Evolutionary conservation across 176 grass and related monocot species (phyloP), one percentile per base, ranked within the genome.

Genomic region (Lolium multiflorum): DNA sequence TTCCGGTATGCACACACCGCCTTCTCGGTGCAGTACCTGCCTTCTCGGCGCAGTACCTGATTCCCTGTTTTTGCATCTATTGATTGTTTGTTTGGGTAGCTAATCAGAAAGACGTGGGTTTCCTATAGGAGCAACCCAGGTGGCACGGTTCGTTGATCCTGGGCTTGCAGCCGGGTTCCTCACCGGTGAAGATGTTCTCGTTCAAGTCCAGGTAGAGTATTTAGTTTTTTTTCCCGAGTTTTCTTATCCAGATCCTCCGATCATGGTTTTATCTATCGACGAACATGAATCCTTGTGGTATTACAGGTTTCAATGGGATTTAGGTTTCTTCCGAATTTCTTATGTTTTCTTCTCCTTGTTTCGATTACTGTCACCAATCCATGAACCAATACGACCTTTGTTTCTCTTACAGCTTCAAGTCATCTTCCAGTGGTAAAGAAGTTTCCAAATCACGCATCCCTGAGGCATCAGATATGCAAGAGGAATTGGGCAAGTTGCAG

Each of bases 161-260:
- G 57, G 18, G 13, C 43, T 35, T 59, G 38, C 80, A 51, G 25
- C 77, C 58, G 60, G 59, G 25, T 83, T 84, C 41, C 77, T 38
- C 25, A 39, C 17, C 15, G 50, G 51, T 77, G 16, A 82, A 87
- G 74, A 96, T 96, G 94, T 83, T 91, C 71, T 88, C 97, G 10
- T 94, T 87, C 75, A 91, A 81, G 66, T 92, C 87, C 71, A 91
- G 90, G 89, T 96, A 84, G 37, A 46, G 6, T 80, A 11, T 67
- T 57, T 76, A 17, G 58, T 70, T 18, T 43, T 67, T 43, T 67
- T 24, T 75, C 26, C 39, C 74, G 0, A 17, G 4, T 60, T 88
- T 64, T 65, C 71, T 31, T 80, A 11, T 50, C 71, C 28, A 15
- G 71, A 38, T 84, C 71, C 51, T 88, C 14, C 11, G 18, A 63